Evolutionary conservation across 2,329 filamentous ascomycete genomes (phyloP).

Genomic region (Talaromyces amestolkiae): DNA sequence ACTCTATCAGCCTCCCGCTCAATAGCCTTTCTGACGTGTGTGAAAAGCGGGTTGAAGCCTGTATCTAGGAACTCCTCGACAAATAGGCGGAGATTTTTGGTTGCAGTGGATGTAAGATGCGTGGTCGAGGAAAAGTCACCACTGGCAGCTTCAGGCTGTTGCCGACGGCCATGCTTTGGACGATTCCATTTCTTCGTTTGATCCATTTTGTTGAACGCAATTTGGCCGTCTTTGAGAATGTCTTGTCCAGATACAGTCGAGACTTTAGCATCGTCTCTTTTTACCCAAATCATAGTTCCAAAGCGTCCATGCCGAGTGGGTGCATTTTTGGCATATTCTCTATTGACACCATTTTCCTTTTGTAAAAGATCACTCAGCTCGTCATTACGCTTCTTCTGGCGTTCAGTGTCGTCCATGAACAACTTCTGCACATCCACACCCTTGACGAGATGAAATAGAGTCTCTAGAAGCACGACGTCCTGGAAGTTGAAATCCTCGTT

Average conservation of each 20-base stretch:
- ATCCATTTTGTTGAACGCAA: constrained; percentile 84
- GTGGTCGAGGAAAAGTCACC: constrained; percentile 75
- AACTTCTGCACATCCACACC: constrained; percentile 79
- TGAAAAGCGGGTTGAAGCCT: constrained; percentile 88
- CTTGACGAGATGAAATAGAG: constrained; percentile 88
- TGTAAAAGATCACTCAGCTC: constrained; percentile 73
- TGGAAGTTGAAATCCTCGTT: constrained; percentile 89
- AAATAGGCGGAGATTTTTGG: constrained; percentile 73
- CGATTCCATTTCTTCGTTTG: constrained; percentile 86
- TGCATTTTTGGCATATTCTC: constrained; percentile 71
- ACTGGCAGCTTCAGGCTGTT: constrained; percentile 57
- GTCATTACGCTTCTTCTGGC: constrained; percentile 65
- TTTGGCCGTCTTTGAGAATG: constrained; percentile 69
- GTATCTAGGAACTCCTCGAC: constrained; percentile 93
- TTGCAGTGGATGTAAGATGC: constrained; percentile 69
- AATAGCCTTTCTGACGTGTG: constrained; percentile 80
- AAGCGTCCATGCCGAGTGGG: constrained; percentile 90
- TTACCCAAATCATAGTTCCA: constrained; percentile 96
- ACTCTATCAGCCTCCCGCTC: constrained; percentile 85
- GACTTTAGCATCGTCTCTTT: constrained; percentile 78
- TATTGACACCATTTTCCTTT: constrained; percentile 80
- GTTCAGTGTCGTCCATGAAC: constrained; percentile 76
- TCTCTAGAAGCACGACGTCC: constrained; percentile 85
- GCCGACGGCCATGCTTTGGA: constrained; percentile 62
- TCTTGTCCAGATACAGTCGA: constrained; percentile 87